Base-by-base conservation (phyloP, 495 filamentous ascomycete genomes). In the Xylaria nigripes region DNA sequence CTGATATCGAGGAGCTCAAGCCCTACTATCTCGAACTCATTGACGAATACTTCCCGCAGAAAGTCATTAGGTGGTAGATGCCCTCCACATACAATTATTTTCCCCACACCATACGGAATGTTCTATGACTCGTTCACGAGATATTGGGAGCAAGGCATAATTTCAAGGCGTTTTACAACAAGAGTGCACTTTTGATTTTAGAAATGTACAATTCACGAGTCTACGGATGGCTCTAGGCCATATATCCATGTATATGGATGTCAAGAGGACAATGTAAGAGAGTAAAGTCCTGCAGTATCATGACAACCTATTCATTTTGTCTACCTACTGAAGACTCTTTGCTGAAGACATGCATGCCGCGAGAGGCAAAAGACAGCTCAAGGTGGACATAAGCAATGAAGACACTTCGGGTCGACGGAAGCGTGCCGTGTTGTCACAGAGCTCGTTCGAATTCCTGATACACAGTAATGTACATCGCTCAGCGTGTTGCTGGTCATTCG, bases 21-120 rank as follows among this genome's bases (percentile, higher is more conserved):
- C 85, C 84, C 6, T 95, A 94, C 66, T 95, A 93, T 59, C 59
- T 86, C 61, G 87, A 88, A 51, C 77, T 93, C 34, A 90, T 95
- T 57, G 80, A 92, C 48, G 87, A 92, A 72, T 93, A 82, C 65
- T 93, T 93, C 65, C 86, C 87, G 16, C 75, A 82, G 50, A 85
- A 77, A 76, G 74, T 85, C 24, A 76, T 95, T 61, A 82, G 77
- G 70, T 93, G 89, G 89, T 94, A 78, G 61, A 47, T 40, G 25
- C n/a, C 21, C 7, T 12, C 22, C 8, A 3, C 18, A 45, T n/a
- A 19, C 2, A 9, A 27, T 18, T 7, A 34, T 13, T 19, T n/a
- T 38, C 23, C 19, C 15, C 27, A 16, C 13, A n/a, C n/a, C n/a
- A n/a, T 45, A 36, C 23, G 42, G n/a, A 45, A 34, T n/a, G n/a